A percentile compares a stretch with the other conserved stretches of the same genome.
phyloP scores from a whole-genome alignment of 1,139 yeast species.

The Nakaseomyces sp. region DNA sequence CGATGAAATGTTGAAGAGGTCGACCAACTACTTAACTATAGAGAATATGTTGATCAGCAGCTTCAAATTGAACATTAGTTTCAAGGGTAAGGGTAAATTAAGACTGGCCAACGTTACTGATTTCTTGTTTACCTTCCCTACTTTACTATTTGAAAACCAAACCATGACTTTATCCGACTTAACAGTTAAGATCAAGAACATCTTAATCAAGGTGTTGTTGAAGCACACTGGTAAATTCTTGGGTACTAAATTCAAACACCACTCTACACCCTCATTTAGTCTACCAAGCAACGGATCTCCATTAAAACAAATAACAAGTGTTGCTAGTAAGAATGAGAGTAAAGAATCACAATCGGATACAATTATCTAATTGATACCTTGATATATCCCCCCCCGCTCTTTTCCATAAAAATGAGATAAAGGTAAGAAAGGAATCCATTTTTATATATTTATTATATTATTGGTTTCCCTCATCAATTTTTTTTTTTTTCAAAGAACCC shows the following conservation, averaged over 20 bases:
- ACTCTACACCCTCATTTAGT: not conserved
- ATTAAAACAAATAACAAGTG: not conserved
- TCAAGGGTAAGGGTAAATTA: constrained; percentile 49
- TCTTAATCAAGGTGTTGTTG: constrained; percentile 43
- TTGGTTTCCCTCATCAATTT: too few species aligned
- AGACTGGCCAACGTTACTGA: constrained; percentile 54
- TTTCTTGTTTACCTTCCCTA: constrained; percentile 48
- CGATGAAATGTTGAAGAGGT: constrained; percentile 52
- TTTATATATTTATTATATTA: too few species aligned
- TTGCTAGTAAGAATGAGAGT: not conserved
- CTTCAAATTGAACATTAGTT: constrained; percentile 46
- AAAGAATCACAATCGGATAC: not conserved
- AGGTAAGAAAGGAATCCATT: too few species aligned
- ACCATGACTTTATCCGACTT: constrained; percentile 50
- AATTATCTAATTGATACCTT: not conserved
- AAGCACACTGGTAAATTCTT: constrained; percentile 53
- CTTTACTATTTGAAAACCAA: constrained; percentile 39
- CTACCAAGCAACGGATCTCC: not conserved
- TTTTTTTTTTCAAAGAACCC: too few species aligned
- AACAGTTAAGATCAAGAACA: constrained; percentile 43
- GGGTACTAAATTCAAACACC: constrained; percentile 41
- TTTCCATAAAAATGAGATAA: too few species aligned
- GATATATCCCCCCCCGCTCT: too few species aligned
- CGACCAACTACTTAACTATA: constrained; percentile 50
- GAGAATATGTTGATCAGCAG: constrained; percentile 41